Percentiles rank a stretch among this genome's conserved stretches.
These are phyloP conservation scores for Plectosphaerella cucumerina DNA, from an alignment of 2,329 filamentous ascomycete genomes.

Conservation along the genomic window DNA sequence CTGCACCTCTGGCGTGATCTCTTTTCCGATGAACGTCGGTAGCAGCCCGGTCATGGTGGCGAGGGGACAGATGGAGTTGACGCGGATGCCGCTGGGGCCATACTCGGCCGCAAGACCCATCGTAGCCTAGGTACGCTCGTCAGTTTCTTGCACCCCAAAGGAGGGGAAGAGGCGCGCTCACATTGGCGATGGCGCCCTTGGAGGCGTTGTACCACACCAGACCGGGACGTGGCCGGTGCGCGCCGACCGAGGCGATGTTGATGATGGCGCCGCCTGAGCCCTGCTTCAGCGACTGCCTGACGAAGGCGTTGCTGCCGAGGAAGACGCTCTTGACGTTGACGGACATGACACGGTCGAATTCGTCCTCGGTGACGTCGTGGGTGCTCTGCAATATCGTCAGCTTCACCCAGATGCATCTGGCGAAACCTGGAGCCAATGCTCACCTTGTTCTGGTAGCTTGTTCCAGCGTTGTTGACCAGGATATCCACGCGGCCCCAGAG, in stretches of 20 bases:
- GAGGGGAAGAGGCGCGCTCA: not conserved
- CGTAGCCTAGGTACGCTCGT: slow-evolving; percentile 31
- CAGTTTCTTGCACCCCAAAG: not conserved
- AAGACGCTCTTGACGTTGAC: slow-evolving; percentile 68
- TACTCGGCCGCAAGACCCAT: slow-evolving; percentile 66
- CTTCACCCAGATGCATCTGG: not conserved
- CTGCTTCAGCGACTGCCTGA: slow-evolving; percentile 46
- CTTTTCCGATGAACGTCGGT: slow-evolving; percentile 53
- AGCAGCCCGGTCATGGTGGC: slow-evolving; percentile 61
- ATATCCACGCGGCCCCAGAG: slow-evolving; percentile 50
- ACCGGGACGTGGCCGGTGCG: slow-evolving; percentile 55
- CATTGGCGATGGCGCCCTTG: slow-evolving; percentile 60
- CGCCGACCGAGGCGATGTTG: slow-evolving; percentile 77
- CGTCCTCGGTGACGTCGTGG: slow-evolving; percentile 57
- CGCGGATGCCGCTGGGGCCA: slow-evolving; percentile 65
- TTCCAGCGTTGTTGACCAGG: slow-evolving; percentile 59
- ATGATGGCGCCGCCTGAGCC: slow-evolving; percentile 63
- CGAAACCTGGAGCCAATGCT: not conserved
- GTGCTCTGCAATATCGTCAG: slow-evolving; percentile 36
- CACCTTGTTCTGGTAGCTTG: slow-evolving; percentile 53
- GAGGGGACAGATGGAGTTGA: slow-evolving; percentile 68
- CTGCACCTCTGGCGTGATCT: slow-evolving; percentile 58
- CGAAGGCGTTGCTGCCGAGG: slow-evolving; percentile 53
- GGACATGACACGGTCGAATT: slow-evolving; percentile 63
- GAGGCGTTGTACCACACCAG: slow-evolving; percentile 68